Conservation (phyloP, 768 basidiomycete genomes). For the Cystofilobasidium ferigula region DNA sequence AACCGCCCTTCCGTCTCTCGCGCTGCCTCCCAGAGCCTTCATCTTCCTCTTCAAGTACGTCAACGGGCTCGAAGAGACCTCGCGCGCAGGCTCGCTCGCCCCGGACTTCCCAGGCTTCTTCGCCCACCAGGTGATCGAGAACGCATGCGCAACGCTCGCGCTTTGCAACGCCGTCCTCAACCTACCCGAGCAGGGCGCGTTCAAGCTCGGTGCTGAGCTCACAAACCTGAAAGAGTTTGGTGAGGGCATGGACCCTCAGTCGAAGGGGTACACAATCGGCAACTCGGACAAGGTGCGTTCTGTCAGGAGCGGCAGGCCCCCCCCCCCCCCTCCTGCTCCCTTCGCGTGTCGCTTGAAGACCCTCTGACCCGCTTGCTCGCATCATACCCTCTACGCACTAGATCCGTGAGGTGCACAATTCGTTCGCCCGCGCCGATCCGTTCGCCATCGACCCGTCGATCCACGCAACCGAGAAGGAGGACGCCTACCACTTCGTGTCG, state of each 20-base stretch:
- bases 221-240: conserved; percentile 66
- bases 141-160: conserved; percentile 91
- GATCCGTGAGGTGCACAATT: conserved; percentile 68
- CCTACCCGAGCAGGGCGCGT: conserved; percentile 31
- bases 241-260: conserved; percentile 67
- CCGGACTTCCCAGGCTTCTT: conserved; percentile 75
- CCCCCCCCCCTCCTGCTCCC: conserved; percentile 35
- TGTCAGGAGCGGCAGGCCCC: not conserved
- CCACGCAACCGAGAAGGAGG: conserved; percentile 53
- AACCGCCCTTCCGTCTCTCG: too few species aligned
- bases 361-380: conserved; percentile 56
- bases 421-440: conserved; percentile 77
- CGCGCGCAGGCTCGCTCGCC: conserved; percentile 39
- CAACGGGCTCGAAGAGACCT: conserved; percentile 11
- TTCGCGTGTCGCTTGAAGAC: not conserved
- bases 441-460: conserved; percentile 70
- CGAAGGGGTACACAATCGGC: conserved; percentile 38
- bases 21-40: not conserved
- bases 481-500: conserved; percentile 94
- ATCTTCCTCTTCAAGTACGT: conserved; percentile 26
- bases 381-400: too few species aligned
- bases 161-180: conserved; percentile 69
- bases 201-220: conserved; percentile 46
- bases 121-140: conserved; percentile 41
- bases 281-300: conserved; percentile 38